Percentiles rank a stretch among this genome's conserved stretches.
These are phyloP conservation scores for Aspergillus ochraceus DNA, from an alignment of 2,329 filamentous ascomycete species.

Conservation along the genomic window DNA sequence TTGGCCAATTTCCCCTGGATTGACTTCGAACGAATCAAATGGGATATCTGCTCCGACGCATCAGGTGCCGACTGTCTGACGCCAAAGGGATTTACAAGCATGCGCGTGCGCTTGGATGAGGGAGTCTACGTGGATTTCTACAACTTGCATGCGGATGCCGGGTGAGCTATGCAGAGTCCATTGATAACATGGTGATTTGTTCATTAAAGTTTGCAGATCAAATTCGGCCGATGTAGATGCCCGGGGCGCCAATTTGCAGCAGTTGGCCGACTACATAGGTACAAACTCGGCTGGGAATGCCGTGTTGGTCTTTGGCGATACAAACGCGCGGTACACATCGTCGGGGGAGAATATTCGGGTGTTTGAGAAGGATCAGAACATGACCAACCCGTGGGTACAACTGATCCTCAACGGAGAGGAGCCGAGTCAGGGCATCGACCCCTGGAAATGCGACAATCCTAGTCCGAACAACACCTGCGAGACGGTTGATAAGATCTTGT, in stretches of 20 bases:
- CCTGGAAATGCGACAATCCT: conserved; percentile 58
- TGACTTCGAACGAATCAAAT: conserved; percentile 58
- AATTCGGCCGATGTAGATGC: conserved; percentile 55
- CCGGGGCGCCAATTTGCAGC: conserved; percentile 59
- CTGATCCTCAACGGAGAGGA: conserved; percentile 50
- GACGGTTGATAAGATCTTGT: conserved; percentile 65
- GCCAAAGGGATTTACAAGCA: conserved; percentile 69
- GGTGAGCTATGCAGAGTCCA: conserved; percentile 30
- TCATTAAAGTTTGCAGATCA: conserved; percentile 28
- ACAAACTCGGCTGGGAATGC: conserved; percentile 59
- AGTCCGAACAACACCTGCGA: conserved; percentile 58
- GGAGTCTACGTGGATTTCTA: conserved; percentile 63
- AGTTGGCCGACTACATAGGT: conserved; percentile 60
- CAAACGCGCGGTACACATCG: conserved; percentile 65
- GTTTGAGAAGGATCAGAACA: conserved; percentile 52
- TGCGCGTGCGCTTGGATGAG: conserved; percentile 56
- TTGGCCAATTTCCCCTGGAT: conserved; percentile 60
- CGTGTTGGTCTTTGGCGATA: conserved; percentile 65
- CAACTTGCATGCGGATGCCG: conserved; percentile 68
- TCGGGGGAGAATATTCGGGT: conserved; percentile 53
- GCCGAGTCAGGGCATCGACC: conserved; percentile 43
- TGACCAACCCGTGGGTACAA: conserved; percentile 63
- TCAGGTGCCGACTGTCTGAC: conserved; percentile 63
- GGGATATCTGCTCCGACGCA: conserved; percentile 53
- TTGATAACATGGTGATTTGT: background rate